Evolutionary conservation across 768 basidiomycete species (phyloP).

Genomic region (Auriscalpium vulgare): DNA sequence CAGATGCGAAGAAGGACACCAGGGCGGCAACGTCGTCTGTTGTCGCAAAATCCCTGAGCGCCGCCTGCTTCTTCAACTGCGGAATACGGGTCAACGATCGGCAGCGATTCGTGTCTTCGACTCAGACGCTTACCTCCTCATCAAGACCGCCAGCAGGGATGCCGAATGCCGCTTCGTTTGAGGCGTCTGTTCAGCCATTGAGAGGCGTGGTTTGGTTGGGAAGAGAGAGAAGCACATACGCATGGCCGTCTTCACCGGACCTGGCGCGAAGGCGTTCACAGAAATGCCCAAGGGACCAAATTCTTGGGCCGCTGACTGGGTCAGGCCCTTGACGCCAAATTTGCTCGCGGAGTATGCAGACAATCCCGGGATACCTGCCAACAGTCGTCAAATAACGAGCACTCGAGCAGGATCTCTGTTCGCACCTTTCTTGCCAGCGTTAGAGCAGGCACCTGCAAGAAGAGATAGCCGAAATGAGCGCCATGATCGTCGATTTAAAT

Average conservation of each 20-base stretch:
- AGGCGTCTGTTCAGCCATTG: not conserved
- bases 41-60: not conserved
- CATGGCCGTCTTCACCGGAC: conserved; percentile 10
- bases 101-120: not conserved
- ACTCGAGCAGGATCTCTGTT: not conserved
- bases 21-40: conserved; percentile 13
- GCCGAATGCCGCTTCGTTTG: not conserved
- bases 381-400: not conserved
- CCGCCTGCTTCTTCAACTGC: not conserved
- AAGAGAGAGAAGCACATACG: conserved; percentile 2
- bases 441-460: conserved; percentile 6
- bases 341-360: conserved; percentile 13
- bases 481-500: not conserved
- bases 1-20: conserved; percentile 14
- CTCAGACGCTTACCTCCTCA: not conserved
- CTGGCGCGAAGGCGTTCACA: conserved; percentile 19
- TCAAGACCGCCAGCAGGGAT: not conserved
- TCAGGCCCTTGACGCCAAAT: conserved; percentile 17
- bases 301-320: conserved; percentile 14
- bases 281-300: conserved; percentile 14
- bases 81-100: not conserved
- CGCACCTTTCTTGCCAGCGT: conserved; percentile 7
- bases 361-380: not conserved
- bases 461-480: not conserved
- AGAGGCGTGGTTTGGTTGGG: not conserved